These are phyloP conservation scores for Capsicum rhomboideum DNA, from an alignment of 257 asterid species.

Conservation along the genomic window DNA sequence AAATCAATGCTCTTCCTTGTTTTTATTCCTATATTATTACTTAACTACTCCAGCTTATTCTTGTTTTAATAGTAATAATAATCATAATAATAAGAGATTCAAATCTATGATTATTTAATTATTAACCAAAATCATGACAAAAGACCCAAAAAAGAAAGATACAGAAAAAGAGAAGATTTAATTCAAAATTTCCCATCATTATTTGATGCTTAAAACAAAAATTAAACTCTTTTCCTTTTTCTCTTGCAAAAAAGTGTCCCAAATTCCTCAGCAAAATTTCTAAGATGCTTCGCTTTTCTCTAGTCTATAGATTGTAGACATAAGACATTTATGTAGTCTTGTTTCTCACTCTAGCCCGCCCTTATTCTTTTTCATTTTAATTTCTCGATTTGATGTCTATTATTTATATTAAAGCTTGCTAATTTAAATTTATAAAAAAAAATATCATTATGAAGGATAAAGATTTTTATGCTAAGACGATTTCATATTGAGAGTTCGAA, in stretches of 20 bases:
- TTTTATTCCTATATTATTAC: neutral
- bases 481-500: too few relatives aligned
- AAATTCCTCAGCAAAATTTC: neutral
- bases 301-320: too few relatives aligned
- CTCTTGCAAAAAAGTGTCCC: neutral
- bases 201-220: neutral
- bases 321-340: neutral
- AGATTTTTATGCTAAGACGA: too few relatives aligned
- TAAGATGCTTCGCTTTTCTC: neutral
- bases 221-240: neutral
- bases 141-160: neutral
- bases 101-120: neutral
- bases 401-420: too few relatives aligned
- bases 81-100: neutral
- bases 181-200: neutral
- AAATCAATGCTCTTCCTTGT: neutral
- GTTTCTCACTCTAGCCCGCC: conserved; percentile 2
- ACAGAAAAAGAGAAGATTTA: neutral
- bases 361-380: too few relatives aligned
- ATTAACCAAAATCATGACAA: neutral
- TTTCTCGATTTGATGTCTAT: too few relatives aligned
- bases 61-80: neutral
- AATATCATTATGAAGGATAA: too few relatives aligned
- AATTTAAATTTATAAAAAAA: too few relatives aligned
- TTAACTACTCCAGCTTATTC: neutral